Evolutionary conservation across 2,329 filamentous ascomycete genomes (phyloP), one percentile per base, ranked within the genome.

Genomic region (Xylariaceae sp.): DNA sequence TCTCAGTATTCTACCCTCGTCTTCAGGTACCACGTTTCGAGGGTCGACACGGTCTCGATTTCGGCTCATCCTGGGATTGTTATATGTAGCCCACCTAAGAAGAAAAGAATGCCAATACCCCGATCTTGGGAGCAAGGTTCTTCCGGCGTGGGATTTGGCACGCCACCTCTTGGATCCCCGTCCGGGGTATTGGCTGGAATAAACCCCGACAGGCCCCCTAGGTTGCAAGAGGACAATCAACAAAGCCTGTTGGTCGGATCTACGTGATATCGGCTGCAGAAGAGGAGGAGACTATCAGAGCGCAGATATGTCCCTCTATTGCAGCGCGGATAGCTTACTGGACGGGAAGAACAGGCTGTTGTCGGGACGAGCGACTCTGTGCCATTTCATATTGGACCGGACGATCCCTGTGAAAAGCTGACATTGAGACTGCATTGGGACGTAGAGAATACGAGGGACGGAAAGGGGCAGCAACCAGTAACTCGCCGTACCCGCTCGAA

Each of bases 121-220:
- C 55, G 45, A 34, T 30, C 35, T 55, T 47, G 53, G n/a, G 50
- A 51, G 37, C 53, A 56, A 17, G 50, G 55, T 61, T 59, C 55
- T 55, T 53, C 51, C 56, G 53, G 35, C 18, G 35, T 51, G 47
- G 58, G 56, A 30, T 51, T 56, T 34, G 23, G 51, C 18, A 53
- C 49, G 56, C 59, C 56, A 57, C 59, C 39, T 57, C 56, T 54
- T 13, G 11, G 45, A 59, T 53, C 47, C 54, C 47, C 41, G 48
- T 53, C 11, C 39, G 59, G 47, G 56, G 51, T 53, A 56, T 48
- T 51, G 45, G 58, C 55, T 61, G 56, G 58, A 57, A 50, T 50
- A 59, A 53, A 57, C 11, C 59, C 61, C 59, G 59, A 56, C 47
- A 56, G n/a, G 34, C 56, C 39, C n/a, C 61, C 51, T 13, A 41